Conservation (phyloP, 371 early-diverging fungal genomes). For the Lichtheimia ramosa region DNA sequence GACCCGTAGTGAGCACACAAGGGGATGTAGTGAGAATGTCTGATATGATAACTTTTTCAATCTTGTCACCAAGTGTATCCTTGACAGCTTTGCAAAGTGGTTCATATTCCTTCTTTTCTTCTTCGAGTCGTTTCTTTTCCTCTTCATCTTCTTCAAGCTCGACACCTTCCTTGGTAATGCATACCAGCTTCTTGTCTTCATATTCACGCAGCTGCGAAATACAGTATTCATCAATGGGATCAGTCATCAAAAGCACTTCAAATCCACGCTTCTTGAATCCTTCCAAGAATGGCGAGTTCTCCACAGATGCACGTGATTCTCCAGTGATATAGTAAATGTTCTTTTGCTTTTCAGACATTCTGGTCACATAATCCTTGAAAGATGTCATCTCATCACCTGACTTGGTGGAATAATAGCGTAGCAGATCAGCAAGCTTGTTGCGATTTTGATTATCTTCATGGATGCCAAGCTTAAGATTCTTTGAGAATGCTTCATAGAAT, state of each 20-base stretch:
- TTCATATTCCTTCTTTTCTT: slow-evolving; percentile 81
- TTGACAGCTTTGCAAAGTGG: slow-evolving; percentile 82
- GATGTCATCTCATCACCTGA: slow-evolving; percentile 61
- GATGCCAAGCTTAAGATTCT: slow-evolving; percentile 77
- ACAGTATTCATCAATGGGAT: slow-evolving; percentile 95
- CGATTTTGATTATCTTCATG: slow-evolving; percentile 67
- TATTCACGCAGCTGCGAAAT: slow-evolving; percentile 97
- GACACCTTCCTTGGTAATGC: slow-evolving; percentile 97
- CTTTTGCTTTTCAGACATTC: slow-evolving; percentile 82
- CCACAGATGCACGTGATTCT: slow-evolving; percentile 91
- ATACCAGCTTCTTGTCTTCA: slow-evolving; percentile 97
- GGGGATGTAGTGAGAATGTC: slow-evolving; percentile 94
- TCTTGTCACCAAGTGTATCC: slow-evolving; percentile 94
- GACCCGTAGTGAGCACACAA: slow-evolving; percentile 96
- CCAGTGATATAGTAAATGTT: slow-evolving; percentile 98
- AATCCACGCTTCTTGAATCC: slow-evolving; percentile 96
- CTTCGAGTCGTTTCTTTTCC: slow-evolving; percentile 90
- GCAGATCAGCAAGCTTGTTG: slow-evolving; percentile 68
- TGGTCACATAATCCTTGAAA: slow-evolving; percentile 78
- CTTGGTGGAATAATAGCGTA: slow-evolving; percentile 77
- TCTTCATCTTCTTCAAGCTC: slow-evolving; percentile 98
- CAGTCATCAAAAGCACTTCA: slow-evolving; percentile 94
- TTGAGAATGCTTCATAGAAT: slow-evolving; percentile 74
- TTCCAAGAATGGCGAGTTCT: slow-evolving; percentile 98
- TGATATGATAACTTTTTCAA: slow-evolving; percentile 97